These are phyloP conservation scores for Tetrapisispora taiwanensis DNA, from an alignment of 805 yeast genomes.

Conservation along the genomic window DNA sequence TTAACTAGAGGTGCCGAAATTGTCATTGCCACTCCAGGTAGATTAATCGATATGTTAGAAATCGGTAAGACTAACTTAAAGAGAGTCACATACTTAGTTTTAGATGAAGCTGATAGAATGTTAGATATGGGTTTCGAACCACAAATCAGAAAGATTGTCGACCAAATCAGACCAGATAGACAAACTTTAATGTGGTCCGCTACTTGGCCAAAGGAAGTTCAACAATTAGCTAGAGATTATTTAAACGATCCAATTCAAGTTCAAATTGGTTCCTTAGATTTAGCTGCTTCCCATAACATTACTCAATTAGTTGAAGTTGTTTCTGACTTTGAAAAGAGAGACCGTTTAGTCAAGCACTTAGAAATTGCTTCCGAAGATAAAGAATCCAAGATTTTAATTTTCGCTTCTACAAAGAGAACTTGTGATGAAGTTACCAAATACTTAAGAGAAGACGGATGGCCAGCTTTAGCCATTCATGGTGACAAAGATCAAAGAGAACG, in stretches of 20 bases:
- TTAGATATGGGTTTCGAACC: slow-evolving; percentile 99
- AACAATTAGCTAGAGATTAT: slow-evolving; percentile 84
- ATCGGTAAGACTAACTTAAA: slow-evolving; percentile 87
- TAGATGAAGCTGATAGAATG: slow-evolving; percentile 99
- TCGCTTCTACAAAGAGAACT: slow-evolving; percentile 94
- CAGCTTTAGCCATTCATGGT: slow-evolving; percentile 97
- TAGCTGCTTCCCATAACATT: slow-evolving; percentile 93
- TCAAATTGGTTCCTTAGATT: slow-evolving; percentile 88
- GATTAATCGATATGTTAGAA: slow-evolving; percentile 96
- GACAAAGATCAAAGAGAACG: slow-evolving; percentile 96
- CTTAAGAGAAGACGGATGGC: slow-evolving; percentile 96
- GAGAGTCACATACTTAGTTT: slow-evolving; percentile 92
- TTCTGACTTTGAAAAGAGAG: slow-evolving; percentile 89
- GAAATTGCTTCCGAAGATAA: slow-evolving; percentile 64
- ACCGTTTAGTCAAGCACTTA: slow-evolving; percentile 72
- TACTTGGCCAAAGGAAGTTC: slow-evolving; percentile 99
- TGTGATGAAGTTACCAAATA: slow-evolving; percentile 91
- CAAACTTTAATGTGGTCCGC: slow-evolving; percentile 99
- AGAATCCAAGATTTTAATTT: slow-evolving; percentile 72
- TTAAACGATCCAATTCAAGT: slow-evolving; percentile 91
- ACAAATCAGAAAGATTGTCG: slow-evolving; percentile 95
- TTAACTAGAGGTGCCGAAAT: slow-evolving; percentile 92
- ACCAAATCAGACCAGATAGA: slow-evolving; percentile 98
- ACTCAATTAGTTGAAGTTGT: slow-evolving; percentile 88
- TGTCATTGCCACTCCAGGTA: slow-evolving; percentile 96